Evolutionary conservation across 139 green algal species (phyloP).

Genomic region (Tetradesmus obliquus): DNA sequence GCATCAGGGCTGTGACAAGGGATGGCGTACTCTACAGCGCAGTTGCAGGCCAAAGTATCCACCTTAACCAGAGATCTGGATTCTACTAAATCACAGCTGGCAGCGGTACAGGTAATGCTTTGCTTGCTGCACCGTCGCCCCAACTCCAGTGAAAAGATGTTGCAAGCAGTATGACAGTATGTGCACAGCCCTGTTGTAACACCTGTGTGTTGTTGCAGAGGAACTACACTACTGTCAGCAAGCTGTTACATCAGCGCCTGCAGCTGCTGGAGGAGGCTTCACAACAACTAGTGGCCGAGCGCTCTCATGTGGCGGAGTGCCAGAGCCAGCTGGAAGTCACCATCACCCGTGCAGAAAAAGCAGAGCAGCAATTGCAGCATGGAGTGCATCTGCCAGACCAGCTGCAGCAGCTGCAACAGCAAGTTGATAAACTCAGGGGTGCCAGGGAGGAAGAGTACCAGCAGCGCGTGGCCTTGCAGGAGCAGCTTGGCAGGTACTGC

Average conservation of each 20-base stretch:
- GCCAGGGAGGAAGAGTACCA: not conserved
- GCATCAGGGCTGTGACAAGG: not conserved
- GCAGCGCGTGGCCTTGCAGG: constrained; percentile 1
- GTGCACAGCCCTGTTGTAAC: not conserved
- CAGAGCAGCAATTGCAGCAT: not conserved
- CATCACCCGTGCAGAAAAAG: not conserved
- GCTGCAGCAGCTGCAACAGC: constrained; percentile 8
- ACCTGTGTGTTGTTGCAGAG: not conserved
- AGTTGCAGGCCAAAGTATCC: not conserved
- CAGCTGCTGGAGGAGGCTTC: not conserved
- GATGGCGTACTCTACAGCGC: not conserved
- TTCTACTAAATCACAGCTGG: not conserved
- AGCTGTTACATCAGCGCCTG: not conserved
- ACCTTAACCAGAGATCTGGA: constrained; percentile 14
- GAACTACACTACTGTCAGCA: constrained; percentile 11
- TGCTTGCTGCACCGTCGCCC: no score
- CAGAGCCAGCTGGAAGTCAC: not conserved
- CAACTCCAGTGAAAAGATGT: not conserved
- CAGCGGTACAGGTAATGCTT: not conserved
- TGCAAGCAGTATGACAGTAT: not conserved
- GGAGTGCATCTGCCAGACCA: not conserved
- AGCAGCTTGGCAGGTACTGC: not conserved
- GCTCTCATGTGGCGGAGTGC: not conserved
- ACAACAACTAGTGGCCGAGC: not conserved
- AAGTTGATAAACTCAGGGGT: not conserved